Evolutionary conservation across 75 land plant species (phyloP).

Genomic region (Isoetes taiwanensis): DNA sequence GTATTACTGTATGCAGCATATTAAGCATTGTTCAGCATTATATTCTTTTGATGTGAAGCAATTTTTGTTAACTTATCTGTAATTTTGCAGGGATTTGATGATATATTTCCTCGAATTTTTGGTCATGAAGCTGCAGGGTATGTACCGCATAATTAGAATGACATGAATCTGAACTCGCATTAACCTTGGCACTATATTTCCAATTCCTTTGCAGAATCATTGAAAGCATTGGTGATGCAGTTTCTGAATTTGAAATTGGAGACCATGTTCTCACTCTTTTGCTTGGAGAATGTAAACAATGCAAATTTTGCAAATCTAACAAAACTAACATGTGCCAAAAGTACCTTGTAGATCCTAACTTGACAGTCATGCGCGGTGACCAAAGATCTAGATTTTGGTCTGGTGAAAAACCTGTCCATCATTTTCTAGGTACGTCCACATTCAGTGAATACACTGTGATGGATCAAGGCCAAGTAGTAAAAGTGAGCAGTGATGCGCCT

Average conservation of each 20-base stretch:
- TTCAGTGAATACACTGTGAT: slow-evolving; percentile 87
- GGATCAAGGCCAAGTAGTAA: slow-evolving; percentile 73
- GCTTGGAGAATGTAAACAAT: slow-evolving; percentile 71
- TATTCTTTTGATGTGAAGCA: neutral
- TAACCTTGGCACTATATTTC: no score
- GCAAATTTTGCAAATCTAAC: slow-evolving; percentile 49
- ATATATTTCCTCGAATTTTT: slow-evolving; percentile 49
- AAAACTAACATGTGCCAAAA: slow-evolving; percentile 77
- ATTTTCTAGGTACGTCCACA: slow-evolving; percentile 84
- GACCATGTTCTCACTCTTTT: slow-evolving; percentile 87
- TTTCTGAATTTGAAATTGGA: slow-evolving; percentile 58
- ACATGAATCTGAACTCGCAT: no score
- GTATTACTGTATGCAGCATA: neutral
- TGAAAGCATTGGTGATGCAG: slow-evolving; percentile 81
- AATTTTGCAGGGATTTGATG: neutral
- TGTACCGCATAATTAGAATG: no score
- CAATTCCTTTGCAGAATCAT: slow-evolving; percentile 42
- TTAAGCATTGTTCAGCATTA: neutral
- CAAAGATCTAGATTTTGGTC: slow-evolving; percentile 59
- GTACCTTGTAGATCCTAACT: slow-evolving; percentile 44
- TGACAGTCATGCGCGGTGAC: slow-evolving; percentile 71
- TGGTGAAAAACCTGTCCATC: slow-evolving; percentile 71
- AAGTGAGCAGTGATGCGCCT: slow-evolving; percentile 45
- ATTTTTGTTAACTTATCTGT: neutral
- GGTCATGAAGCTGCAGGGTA: slow-evolving; percentile 79